phyloP scores from a whole-genome alignment of 768 basidiomycete genomes.

The Myochromella boudieri region DNA sequence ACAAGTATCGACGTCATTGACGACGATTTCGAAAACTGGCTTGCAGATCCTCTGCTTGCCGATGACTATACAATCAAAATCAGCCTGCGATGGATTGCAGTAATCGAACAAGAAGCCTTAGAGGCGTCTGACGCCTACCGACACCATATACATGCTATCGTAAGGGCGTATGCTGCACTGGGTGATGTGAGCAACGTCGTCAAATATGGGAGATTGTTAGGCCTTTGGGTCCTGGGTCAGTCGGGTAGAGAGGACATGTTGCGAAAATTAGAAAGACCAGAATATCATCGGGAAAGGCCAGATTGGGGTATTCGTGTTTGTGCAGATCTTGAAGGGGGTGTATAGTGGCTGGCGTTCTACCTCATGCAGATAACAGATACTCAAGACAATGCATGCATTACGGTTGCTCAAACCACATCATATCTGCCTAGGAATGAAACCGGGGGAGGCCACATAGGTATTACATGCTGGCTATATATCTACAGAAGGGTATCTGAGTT shows the following conservation, averaged over 20 bases:
- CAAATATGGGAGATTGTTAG: constrained; percentile 17
- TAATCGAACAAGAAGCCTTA: constrained; percentile 18
- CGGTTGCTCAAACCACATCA: too few species aligned
- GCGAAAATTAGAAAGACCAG: constrained; percentile 8
- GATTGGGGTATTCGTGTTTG: constrained; percentile 12
- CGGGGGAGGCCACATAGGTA: too few species aligned
- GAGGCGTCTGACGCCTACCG: constrained; percentile 17
- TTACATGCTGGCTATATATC: too few species aligned
- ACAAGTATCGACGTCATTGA: constrained; percentile 14
- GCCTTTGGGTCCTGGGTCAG: constrained; percentile 15
- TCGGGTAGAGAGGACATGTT: constrained; percentile 14
- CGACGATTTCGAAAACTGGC: constrained; percentile 14
- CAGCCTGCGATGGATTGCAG: constrained; percentile 17
- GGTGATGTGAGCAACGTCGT: constrained; percentile 16
- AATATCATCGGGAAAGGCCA: constrained; percentile 10
- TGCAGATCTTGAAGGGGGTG: constrained; percentile 1
- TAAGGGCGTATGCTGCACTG: constrained; percentile 17
- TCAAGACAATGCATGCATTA: too few species aligned
- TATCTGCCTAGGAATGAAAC: too few species aligned
- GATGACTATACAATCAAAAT: constrained; percentile 19
- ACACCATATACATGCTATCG: constrained; percentile 17
- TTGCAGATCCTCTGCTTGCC: constrained; percentile 13
- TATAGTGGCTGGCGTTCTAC: background rate
- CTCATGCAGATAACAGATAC: background rate
- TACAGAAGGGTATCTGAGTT: too few species aligned